Base-by-base conservation (phyloP, 2,329 filamentous ascomycete species). In the Ophiostoma perfectum region DNA sequence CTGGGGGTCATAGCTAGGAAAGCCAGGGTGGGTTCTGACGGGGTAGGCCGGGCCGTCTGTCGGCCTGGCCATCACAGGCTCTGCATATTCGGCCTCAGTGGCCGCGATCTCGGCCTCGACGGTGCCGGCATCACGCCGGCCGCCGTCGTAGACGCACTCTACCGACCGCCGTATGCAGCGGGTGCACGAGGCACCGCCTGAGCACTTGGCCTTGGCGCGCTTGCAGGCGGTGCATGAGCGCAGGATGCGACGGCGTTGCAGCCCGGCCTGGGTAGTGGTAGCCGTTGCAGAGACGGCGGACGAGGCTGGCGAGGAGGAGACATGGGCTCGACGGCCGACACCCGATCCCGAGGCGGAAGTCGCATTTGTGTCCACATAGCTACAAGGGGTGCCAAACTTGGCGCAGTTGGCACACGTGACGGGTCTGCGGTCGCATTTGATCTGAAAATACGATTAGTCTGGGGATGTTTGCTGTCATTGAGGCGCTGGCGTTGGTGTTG, bases 151-250 rank as follows among this genome's bases (percentile, higher is more conserved):
- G 45, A 68, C 47, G 42, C 69, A 70, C 39, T n/a, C 64, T 6
- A 68, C n/a, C n/a, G 27, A 27, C 2, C 66, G 67, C 18, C 49
- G 58, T 1, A n/a, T 38, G 66, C 69, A 70, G 27, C 67, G 66
- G 5, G 58, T 11, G 65, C 67, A 70, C 7, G 41, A 8, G 11
- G 27, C 14, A 4, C 80, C 78, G 4, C 76, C 72, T n/a, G 78
- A 79, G 73, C 85, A 87, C 4, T 79, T 77, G 7, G 82, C 78
- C 76, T 87, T 87, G 41, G 83, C 79, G 65, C 81, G 79, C 74
- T 83, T 83, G 78, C 84, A 87, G 71, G 85, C 83, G 82, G 83
- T 86, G 73, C 84, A 87, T 67, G 83, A 85, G 38, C 76, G 78
- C 0, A 64, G 60, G 36, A 65, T 65, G n/a, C 69, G 69, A 8